Conservation (phyloP, 805 yeast genomes). For the Metschnikowia lachancei region DNA sequence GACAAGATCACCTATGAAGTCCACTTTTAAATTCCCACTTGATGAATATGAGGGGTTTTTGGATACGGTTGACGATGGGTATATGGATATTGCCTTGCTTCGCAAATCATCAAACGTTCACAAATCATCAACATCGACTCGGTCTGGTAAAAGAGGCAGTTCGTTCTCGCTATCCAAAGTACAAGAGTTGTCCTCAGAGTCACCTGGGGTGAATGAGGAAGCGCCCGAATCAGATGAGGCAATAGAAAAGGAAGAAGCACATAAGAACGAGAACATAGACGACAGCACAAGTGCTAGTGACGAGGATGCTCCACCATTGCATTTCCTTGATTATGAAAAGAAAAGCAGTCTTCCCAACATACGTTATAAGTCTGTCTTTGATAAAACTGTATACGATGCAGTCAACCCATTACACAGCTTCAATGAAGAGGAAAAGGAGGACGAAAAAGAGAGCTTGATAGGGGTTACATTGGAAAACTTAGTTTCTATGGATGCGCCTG, state of each 20-base stretch:
- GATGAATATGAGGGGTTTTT: conserved; percentile 54
- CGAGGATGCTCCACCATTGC: conserved; percentile 30
- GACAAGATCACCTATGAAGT: conserved; percentile 24
- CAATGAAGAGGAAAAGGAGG: conserved; percentile 21
- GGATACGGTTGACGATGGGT: conserved; percentile 64
- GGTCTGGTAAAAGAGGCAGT: conserved; percentile 21
- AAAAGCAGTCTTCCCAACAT: conserved; percentile 25
- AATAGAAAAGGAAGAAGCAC: neutral
- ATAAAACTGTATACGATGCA: conserved; percentile 21
- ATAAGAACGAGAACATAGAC: neutral
- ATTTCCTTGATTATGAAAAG: conserved; percentile 29
- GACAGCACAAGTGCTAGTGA: conserved; percentile 29
- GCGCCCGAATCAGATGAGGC: neutral
- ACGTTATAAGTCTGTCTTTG: conserved; percentile 38
- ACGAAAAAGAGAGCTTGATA: conserved; percentile 18
- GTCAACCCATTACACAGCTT: conserved; percentile 4
- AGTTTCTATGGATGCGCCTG: conserved; percentile 53
- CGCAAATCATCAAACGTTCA: conserved; percentile 42
- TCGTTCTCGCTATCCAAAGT: conserved; percentile 11
- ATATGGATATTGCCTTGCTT: conserved; percentile 53
- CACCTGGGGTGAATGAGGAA: neutral
- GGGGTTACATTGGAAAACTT: conserved; percentile 51
- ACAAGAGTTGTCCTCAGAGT: conserved; percentile 2
- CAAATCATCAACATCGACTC: conserved; percentile 23
- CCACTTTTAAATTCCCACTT: conserved; percentile 37